Conservation (phyloP, 495 filamentous ascomycete species). For the Xylaria telfairii region DNA sequence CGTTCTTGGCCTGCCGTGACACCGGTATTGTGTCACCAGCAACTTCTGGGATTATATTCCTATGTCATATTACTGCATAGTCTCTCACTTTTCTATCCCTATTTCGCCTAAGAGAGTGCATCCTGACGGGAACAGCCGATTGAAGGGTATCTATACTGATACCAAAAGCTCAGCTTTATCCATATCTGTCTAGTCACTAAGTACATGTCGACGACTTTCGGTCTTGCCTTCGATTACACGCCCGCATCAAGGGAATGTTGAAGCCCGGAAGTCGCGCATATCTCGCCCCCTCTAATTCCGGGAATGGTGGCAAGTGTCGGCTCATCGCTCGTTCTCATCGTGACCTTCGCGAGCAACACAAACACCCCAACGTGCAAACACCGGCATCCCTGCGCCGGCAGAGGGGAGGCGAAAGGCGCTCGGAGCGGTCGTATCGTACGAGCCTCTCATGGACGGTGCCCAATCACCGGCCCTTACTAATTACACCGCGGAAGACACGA, state of each 20-base stretch:
- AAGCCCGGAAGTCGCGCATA: background rate
- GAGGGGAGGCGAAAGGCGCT: background rate
- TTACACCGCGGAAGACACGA: background rate
- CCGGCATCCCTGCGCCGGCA: background rate
- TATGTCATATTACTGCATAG: too few relatives aligned
- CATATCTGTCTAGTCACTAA: background rate
- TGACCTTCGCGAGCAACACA: background rate
- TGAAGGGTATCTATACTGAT: background rate
- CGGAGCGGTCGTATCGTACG: background rate
- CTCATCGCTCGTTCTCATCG: background rate
- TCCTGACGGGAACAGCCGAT: background rate
- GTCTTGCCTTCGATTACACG: background rate
- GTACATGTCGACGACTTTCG: background rate
- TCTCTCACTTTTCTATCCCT: background rate
- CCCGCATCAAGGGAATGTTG: background rate
- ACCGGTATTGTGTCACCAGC: background rate
- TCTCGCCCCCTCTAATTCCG: background rate
- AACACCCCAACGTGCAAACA: background rate
- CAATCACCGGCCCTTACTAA: slow-evolving; percentile 1
- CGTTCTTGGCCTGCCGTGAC: background rate
- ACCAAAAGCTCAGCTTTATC: background rate
- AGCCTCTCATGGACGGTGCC: background rate
- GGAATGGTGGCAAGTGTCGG: background rate
- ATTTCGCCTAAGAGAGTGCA: background rate
- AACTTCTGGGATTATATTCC: background rate